Percentiles rank a stretch among this genome's conserved stretches.
phyloP scores from a whole-genome alignment of 495 filamentous ascomycete species.

The Podospora pseudopauciseta region DNA sequence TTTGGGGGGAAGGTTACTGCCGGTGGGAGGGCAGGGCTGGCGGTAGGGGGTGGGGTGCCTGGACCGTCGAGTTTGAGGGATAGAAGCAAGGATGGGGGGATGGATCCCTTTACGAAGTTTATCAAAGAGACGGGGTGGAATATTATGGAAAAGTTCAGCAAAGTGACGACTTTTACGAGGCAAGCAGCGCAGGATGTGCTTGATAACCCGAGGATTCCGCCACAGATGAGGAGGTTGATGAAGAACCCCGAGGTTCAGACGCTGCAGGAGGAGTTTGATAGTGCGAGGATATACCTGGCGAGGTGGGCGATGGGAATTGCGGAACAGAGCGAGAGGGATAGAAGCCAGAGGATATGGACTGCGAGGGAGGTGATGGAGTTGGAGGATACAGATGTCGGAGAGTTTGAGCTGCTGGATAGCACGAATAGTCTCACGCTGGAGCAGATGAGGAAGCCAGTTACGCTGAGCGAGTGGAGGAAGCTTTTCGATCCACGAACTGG shows the following conservation, averaged over 20 bases:
- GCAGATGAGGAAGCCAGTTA: conserved; percentile 72
- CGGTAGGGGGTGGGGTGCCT: conserved; percentile 18
- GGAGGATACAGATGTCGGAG: conserved; percentile 88
- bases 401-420: conserved; percentile 90
- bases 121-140: conserved; percentile 96
- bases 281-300: conserved; percentile 86
- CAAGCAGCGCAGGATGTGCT: conserved; percentile 87
- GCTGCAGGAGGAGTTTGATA: conserved; percentile 93
- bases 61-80: conserved; percentile 20
- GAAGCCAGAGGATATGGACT: conserved; percentile 83
- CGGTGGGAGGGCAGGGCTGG: conserved; percentile 36
- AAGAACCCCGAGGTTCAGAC: conserved; percentile 94
- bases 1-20: conserved; percentile 64
- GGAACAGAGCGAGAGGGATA: conserved; percentile 87
- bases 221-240: conserved; percentile 79
- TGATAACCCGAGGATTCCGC: conserved; percentile 83
- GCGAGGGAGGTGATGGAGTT: conserved; percentile 88
- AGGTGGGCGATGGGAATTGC: conserved; percentile 98
- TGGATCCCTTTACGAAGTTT: conserved; percentile 93
- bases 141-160: conserved; percentile 88
- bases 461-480: conserved; percentile 77
- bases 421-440: conserved; percentile 67
- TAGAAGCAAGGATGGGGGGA: conserved; percentile 58
- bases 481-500: conserved; percentile 78
- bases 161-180: conserved; percentile 92